Percentiles rank a stretch among this genome's conserved stretches.
These are phyloP conservation scores for Aspergillus homomorphus DNA, from an alignment of 495 filamentous ascomycete genomes.

Conservation along the genomic window DNA sequence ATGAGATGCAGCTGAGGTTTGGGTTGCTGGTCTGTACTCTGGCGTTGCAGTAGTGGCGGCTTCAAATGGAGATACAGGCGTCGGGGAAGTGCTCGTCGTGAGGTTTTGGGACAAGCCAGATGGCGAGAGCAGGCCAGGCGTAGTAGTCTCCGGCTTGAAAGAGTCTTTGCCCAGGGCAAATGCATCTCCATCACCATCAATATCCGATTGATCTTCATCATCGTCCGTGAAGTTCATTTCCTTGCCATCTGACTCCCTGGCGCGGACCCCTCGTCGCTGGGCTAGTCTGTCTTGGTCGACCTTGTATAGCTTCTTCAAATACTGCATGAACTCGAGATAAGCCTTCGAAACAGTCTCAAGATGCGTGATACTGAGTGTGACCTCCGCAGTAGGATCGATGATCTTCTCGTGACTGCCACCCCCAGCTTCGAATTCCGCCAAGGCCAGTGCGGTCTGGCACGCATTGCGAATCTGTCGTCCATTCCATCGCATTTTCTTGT, in stretches of 20 bases:
- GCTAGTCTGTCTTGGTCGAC: not conserved
- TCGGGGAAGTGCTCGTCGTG: not conserved
- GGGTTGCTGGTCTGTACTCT: not conserved
- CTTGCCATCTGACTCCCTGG: not conserved
- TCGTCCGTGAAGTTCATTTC: not conserved
- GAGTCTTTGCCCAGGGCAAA: not conserved
- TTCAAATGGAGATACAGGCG: not conserved
- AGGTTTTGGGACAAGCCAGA: not conserved
- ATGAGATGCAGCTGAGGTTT: not conserved
- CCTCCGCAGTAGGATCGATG: not conserved
- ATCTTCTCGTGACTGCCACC: not conserved
- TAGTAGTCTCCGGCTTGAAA: not conserved
- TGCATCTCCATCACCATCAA: not conserved
- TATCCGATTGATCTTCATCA: not conserved
- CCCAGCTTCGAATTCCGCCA: not conserved
- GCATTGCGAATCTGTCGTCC: conserved; percentile 7
- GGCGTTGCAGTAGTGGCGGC: not conserved
- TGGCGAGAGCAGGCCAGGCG: not conserved
- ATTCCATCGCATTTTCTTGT: not conserved
- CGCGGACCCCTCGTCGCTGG: not conserved
- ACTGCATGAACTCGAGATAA: conserved; percentile 8
- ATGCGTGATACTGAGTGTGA: conserved; percentile 1
- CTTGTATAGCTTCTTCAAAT: not conserved
- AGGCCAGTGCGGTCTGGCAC: not conserved
- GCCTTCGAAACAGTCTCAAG: not conserved